These are phyloP conservation scores for Amphichorda felina DNA, from an alignment of 2,329 filamentous ascomycete genomes.

Conservation along the genomic window DNA sequence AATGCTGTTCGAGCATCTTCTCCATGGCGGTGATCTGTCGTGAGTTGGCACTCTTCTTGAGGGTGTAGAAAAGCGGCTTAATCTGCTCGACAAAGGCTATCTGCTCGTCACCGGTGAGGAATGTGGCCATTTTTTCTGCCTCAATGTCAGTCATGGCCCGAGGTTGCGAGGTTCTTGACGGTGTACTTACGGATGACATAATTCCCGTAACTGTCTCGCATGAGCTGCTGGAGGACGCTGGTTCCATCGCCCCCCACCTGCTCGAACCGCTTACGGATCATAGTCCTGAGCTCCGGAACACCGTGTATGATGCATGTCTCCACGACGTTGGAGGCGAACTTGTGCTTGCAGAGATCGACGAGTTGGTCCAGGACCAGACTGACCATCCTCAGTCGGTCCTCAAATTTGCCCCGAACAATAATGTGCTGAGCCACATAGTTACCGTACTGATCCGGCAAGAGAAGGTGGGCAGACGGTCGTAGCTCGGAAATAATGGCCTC, in stretches of 20 bases:
- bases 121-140: conserved; percentile 66
- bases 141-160: conserved; percentile 5
- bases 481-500: conserved; percentile 66
- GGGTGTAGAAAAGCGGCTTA: conserved; percentile 44
- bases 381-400: conserved; percentile 65
- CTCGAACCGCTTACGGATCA: conserved; percentile 55
- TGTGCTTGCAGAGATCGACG: conserved; percentile 76
- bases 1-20: conserved; percentile 16
- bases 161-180: background rate
- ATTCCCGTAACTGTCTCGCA: conserved; percentile 88
- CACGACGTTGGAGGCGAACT: conserved; percentile 94
- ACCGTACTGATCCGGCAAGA: conserved; percentile 81
- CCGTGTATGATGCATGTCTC: conserved; percentile 79
- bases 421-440: conserved; percentile 97
- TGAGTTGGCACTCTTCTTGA: conserved; percentile 53
- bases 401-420: conserved; percentile 62
- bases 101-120: conserved; percentile 48
- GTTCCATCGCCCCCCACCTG: conserved; percentile 51
- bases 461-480: conserved; percentile 54
- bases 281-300: conserved; percentile 53
- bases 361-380: conserved; percentile 60
- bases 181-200: conserved; percentile 85
- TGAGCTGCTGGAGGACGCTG: conserved; percentile 60
- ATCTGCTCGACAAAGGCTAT: conserved; percentile 51
- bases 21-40: conserved; percentile 41